Base-by-base conservation (phyloP, 2,329 filamentous ascomycete species). In the Paraconiothyrium brasiliense region DNA sequence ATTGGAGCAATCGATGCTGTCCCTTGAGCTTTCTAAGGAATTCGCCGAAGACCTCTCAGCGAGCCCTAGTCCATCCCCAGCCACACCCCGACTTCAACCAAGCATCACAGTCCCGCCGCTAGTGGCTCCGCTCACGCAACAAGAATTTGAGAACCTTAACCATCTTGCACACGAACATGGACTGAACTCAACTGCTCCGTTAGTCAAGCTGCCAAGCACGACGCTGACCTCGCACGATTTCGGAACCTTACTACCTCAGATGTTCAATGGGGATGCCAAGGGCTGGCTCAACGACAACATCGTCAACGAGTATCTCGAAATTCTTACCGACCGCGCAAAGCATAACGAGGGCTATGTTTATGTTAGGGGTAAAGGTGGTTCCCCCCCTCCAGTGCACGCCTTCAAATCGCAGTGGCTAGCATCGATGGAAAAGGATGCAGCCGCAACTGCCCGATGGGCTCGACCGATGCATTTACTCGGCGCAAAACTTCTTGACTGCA, bases 211-310 rank as follows among this genome's bases (percentile, higher is more conserved):
- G 30, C 22, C 92, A 16, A 80, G 72, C 1, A 74, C 80, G 9
- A 32, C 37, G 22, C 20, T 54, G 2, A 43, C 50, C 9, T 41
- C 50, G 1, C 85, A 87, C 56, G 90, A 92, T 71, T 89, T 93
- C 68, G 81, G 79, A n/a, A 89, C 84, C 50, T 78, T 93, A 4
- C 61, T 82, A 4, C 75, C 78, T 4, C 41, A 41, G 3, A 60
- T 65, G 16, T 76, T 76, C 66, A 73, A 71, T 35, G 76, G 76
- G 46, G 64, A 66, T 8, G 82, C 90, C 16, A 81, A 81, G 20
- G 75, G 80, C 9, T 94, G 91, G 91, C 84, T 94, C 7, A 93
- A 94, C 65, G 92, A 94, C 74, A 89, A 92, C 67, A 86, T 91
- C 54, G 86, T 94, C 68, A 92, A 92, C 68, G 86, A 86, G 14